Conservation (phyloP, 106 monocot species). For the Gastrodia elata region DNA sequence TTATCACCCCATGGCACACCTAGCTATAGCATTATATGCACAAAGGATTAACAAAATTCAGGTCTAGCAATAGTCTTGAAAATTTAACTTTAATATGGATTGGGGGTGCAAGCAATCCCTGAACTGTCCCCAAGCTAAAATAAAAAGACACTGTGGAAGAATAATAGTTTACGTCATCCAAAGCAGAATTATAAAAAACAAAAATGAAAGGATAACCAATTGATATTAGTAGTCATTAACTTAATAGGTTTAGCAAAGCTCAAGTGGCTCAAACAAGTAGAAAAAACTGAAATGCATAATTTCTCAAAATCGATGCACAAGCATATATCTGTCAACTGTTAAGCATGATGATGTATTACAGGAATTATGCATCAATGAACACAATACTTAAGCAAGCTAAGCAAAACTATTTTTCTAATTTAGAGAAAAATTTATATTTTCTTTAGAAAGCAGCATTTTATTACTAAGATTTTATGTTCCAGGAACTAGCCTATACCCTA, state of each 20-base stretch:
- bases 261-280: not conserved
- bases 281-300: not conserved
- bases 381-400: not conserved
- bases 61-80: not conserved
- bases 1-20: not conserved
- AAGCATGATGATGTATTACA: not conserved
- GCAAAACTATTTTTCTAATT: not conserved
- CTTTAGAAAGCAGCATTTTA: not conserved
- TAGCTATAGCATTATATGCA: not conserved
- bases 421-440: not conserved
- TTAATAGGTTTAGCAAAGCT: not conserved
- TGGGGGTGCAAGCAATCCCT: not conserved
- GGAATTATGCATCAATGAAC: not conserved
- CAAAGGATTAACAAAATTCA: not conserved
- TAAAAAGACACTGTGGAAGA: not conserved
- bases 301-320: too few species aligned
- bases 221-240: not conserved
- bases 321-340: not conserved
- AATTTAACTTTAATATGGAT: not conserved
- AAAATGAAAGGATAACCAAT: not conserved
- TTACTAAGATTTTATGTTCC: not conserved
- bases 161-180: not conserved
- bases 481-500: not conserved
- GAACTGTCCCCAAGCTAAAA: not conserved
- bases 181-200: not conserved